Percentiles rank a stretch among this genome's conserved stretches.
These are phyloP conservation scores for Ganoderma sinense DNA, from an alignment of 1,284 basidiomycete genomes.

Conservation along the genomic window DNA sequence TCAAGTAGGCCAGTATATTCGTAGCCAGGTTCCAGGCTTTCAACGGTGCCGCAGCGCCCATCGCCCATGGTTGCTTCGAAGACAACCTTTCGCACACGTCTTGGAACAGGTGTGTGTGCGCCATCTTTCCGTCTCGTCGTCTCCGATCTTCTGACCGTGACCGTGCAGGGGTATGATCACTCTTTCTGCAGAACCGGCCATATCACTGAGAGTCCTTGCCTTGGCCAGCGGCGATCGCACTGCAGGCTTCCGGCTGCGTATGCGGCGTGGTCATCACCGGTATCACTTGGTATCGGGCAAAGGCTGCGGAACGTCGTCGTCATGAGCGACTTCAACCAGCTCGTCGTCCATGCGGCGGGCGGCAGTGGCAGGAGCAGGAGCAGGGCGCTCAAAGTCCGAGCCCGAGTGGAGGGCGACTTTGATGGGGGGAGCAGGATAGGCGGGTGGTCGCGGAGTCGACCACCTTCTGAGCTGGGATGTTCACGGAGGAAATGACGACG, in stretches of 20 bases:
- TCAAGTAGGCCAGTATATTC: not conserved
- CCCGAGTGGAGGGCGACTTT: no score
- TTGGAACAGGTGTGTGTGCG: not conserved
- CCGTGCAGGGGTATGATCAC: not conserved
- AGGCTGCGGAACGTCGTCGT: conserved; percentile 27
- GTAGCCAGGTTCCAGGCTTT: not conserved
- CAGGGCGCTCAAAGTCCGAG: no score
- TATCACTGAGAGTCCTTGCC: not conserved
- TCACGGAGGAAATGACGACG: conserved; percentile 50
- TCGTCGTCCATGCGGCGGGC: no score
- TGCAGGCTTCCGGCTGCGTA: not conserved
- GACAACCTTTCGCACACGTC: not conserved
- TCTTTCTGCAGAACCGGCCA: not conserved
- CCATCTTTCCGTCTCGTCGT: not conserved
- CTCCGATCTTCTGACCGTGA: not conserved
- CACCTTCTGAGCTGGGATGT: conserved; percentile 35
- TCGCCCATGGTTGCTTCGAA: not conserved
- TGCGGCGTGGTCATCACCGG: no score
- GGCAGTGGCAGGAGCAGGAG: no score
- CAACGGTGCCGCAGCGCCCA: not conserved
- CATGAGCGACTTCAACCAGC: conserved; percentile 60
- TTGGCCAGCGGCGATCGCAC: not conserved
- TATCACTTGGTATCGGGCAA: no score
- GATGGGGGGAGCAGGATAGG: no score
- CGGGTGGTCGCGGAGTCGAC: conserved; percentile 28